Evolutionary conservation across 305 asterid species (phyloP), one percentile per base, ranked within the genome.

Genomic region (Fraxinus paxiana): DNA sequence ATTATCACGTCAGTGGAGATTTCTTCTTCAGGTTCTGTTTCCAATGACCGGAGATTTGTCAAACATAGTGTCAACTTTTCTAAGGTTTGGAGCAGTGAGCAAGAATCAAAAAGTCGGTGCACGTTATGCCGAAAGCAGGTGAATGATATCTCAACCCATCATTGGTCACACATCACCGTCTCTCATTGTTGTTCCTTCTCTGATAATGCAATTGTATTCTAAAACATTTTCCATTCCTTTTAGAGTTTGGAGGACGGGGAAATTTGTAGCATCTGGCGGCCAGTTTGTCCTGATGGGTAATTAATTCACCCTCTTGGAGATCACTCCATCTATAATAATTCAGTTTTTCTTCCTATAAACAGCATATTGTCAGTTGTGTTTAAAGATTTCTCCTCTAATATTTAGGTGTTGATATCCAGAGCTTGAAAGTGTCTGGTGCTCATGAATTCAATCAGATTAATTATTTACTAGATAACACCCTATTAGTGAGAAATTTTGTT

Each of bases 1-100:
- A 83, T 92, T 71, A 82, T 92, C 77, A 90, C 82, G 70, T 89
- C 98, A 41, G 63, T 85, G 71, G 88, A 82, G 81, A 77, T 86
- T 33, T 86, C 97, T 87, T 86, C 92, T 63, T 88, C 92, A 30
- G 87, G 88, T 82, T 83, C 94, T 82, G 82, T 72, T 78, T 87
- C 98, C 54, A 87, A 37, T 82, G 92, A 87, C 46, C 84, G 85
- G 54, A 96, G 83, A 86, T 88, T 90, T 86, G 88, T 88, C 22
- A 83, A 89, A 78, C 99, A 90, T 82, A 82, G 89, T 85, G 75
- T 96, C 87, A 93, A 88, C 83, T 96, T 96, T 86, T 84, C 92
- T 4, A 93, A 90, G 92, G 89, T 96, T 79, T 96, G 99, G 99
- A 93, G 92, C 88, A 92, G 98, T 76, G 99, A 94, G 79, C 95